Conservation (phyloP, 352 stramenopile genomes). For the Globisporangium iwayamae region DNA sequence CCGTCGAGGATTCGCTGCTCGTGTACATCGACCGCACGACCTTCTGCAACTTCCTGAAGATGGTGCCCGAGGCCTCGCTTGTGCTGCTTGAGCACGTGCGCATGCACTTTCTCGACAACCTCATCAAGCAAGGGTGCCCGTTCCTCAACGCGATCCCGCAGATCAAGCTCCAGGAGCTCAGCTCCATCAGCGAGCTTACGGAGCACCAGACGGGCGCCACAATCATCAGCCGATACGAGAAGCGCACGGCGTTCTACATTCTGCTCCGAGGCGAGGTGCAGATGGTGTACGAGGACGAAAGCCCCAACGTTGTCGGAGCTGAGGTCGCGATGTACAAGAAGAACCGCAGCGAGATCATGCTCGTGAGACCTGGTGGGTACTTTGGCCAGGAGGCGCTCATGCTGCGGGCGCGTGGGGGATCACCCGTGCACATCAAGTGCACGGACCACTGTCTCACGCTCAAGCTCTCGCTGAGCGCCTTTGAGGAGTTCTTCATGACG, state of each 20-base stretch:
- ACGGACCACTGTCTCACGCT: constrained; percentile 48
- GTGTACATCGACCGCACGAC: constrained; percentile 64
- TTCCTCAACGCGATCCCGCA: constrained; percentile 55
- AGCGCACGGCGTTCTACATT: constrained; percentile 39
- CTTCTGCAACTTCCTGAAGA: constrained; percentile 74
- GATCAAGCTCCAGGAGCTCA: constrained; percentile 57
- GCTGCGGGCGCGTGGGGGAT: constrained; percentile 24
- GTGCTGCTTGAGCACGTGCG: constrained; percentile 62
- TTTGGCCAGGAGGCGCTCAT: constrained; percentile 71
- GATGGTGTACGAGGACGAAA: constrained; percentile 26
- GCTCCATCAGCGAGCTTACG: constrained; percentile 44
- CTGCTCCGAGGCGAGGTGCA: constrained; percentile 40
- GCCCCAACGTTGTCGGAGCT: neutral
- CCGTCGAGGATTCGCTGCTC: constrained; percentile 55
- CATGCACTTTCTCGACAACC: constrained; percentile 52
- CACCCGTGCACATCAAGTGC: constrained; percentile 29
- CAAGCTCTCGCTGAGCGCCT: constrained; percentile 32
- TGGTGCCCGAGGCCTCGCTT: constrained; percentile 46
- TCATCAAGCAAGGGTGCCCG: constrained; percentile 54
- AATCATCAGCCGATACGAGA: constrained; percentile 30
- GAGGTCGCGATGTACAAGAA: constrained; percentile 14
- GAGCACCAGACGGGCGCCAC: constrained; percentile 26
- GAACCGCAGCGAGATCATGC: constrained; percentile 23
- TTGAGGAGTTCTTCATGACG: constrained; percentile 52
- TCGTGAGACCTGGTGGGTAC: constrained; percentile 48